phyloP scores from a whole-genome alignment of 2,329 filamentous ascomycete genomes.

The Shiraia sp. region DNA sequence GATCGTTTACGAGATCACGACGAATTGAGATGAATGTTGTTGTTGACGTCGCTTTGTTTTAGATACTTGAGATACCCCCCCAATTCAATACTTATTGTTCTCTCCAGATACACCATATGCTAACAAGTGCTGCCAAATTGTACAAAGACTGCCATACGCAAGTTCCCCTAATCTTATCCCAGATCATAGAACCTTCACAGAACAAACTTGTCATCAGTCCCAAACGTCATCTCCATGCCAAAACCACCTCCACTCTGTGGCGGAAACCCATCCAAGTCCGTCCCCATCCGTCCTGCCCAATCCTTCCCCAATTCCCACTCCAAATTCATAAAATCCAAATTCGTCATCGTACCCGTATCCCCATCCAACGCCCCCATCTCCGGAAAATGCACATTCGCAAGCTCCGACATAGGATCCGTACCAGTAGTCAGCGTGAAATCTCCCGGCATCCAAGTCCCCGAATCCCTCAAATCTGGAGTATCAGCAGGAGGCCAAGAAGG shows the following conservation, averaged over 20 bases:
- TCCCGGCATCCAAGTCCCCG: constrained; percentile 32
- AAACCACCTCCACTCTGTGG: constrained; percentile 17
- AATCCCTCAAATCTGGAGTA: constrained; percentile 7
- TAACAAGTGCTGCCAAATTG: too few relatives aligned
- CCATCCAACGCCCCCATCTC: constrained; percentile 26
- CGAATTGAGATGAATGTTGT: too few relatives aligned
- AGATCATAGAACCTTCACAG: not conserved
- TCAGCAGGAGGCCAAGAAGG: too few relatives aligned
- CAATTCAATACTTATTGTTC: too few relatives aligned
- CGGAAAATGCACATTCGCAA: constrained; percentile 40
- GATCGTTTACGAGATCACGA: too few relatives aligned
- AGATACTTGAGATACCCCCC: too few relatives aligned
- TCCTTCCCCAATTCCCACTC: constrained; percentile 24
- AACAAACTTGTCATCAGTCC: not conserved
- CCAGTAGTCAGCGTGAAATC: constrained; percentile 26
- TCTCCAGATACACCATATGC: too few relatives aligned
- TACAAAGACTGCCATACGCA: too few relatives aligned
- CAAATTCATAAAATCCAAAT: constrained; percentile 37
- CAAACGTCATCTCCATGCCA: constrained; percentile 3
- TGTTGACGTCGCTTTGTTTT: too few relatives aligned
- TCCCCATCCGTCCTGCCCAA: constrained; percentile 14
- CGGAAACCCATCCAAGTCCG: constrained; percentile 37
- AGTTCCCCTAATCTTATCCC: too few relatives aligned
- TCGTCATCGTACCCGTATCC: constrained; percentile 17
- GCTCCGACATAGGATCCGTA: constrained; percentile 14